These are phyloP conservation scores for Ganoderma lingzhi DNA, from an alignment of 1,284 basidiomycete species.

Conservation along the genomic window DNA sequence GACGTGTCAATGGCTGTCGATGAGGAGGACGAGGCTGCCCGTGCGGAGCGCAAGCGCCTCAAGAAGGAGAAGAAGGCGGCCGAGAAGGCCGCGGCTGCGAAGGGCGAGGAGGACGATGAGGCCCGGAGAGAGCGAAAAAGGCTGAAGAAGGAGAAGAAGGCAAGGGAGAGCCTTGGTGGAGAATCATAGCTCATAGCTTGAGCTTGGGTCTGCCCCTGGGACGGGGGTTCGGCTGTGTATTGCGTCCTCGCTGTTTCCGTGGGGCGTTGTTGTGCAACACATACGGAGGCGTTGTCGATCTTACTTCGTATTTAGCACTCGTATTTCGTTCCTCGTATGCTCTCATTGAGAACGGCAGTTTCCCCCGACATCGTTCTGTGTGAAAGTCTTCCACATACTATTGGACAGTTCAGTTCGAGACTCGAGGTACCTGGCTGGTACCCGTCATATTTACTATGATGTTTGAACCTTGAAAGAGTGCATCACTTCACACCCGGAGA, in stretches of 20 bases:
- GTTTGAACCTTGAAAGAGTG: background rate
- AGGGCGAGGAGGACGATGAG: conserved; percentile 43
- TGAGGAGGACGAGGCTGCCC: conserved; percentile 65
- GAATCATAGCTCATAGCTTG: conserved; percentile 38
- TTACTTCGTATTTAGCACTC: conserved; percentile 16
- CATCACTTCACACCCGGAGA: background rate
- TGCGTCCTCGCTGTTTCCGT: conserved; percentile 5
- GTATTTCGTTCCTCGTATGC: conserved; percentile 16
- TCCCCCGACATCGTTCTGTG: background rate
- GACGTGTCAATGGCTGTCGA: conserved; percentile 53
- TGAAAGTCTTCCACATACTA: background rate
- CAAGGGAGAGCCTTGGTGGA: conserved; percentile 43
- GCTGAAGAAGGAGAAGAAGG: conserved; percentile 48
- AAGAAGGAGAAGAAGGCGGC: conserved; percentile 65
- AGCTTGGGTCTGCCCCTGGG: background rate
- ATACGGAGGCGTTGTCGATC: conserved; percentile 21
- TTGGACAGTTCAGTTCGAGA: background rate
- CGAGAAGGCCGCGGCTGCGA: conserved; percentile 49
- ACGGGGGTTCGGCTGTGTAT: background rate
- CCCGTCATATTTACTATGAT: background rate
- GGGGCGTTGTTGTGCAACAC: conserved; percentile 22
- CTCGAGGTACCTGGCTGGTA: background rate
- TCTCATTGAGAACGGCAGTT: background rate
- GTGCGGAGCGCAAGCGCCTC: conserved; percentile 43
- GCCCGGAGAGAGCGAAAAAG: conserved; percentile 44